A percentile compares a stretch with the other conserved stretches of the same genome.
phyloP scores from a whole-genome alignment of 2,329 filamentous ascomycete species.

The Coniochaeta sp. region DNA sequence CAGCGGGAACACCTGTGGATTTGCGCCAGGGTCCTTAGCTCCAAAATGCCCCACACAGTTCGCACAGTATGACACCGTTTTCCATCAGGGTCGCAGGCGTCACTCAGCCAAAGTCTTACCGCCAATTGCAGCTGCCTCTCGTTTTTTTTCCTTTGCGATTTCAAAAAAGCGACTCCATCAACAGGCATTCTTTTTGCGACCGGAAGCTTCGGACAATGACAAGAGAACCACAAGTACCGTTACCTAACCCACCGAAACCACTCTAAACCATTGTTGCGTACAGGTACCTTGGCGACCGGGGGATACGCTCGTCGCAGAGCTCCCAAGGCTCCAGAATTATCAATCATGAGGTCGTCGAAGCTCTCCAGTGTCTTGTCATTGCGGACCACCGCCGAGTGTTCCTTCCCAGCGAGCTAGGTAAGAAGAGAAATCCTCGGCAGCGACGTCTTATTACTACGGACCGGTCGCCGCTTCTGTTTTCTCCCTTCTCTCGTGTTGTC shows the following conservation, averaged over 20 bases:
- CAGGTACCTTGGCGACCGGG: too few relatives aligned
- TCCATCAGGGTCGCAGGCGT: too few relatives aligned
- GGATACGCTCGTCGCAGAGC: too few relatives aligned
- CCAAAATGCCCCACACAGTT: constrained; percentile 4
- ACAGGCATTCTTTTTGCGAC: background rate
- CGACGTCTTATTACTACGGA: background rate
- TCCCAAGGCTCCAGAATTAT: too few relatives aligned
- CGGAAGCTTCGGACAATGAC: constrained; percentile 1
- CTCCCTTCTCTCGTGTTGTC: too few relatives aligned
- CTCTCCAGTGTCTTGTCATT: too few relatives aligned
- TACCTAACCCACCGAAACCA: background rate
- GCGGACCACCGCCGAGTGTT: background rate
- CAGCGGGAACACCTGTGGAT: background rate
- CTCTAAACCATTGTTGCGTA: too few relatives aligned
- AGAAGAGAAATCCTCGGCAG: background rate
- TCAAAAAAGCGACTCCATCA: too few relatives aligned
- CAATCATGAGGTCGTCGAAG: background rate
- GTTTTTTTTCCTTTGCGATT: too few relatives aligned
- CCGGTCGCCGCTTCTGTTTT: background rate
- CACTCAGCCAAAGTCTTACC: background rate
- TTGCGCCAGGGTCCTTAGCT: background rate
- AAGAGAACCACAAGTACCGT: too few relatives aligned
- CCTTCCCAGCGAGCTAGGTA: background rate
- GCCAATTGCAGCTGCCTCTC: background rate
- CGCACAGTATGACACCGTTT: constrained; percentile 3